Evolutionary conservation across 1,139 yeast species (phyloP), one percentile per base, ranked within the genome.

Genomic region (Diutina ranongensis): DNA sequence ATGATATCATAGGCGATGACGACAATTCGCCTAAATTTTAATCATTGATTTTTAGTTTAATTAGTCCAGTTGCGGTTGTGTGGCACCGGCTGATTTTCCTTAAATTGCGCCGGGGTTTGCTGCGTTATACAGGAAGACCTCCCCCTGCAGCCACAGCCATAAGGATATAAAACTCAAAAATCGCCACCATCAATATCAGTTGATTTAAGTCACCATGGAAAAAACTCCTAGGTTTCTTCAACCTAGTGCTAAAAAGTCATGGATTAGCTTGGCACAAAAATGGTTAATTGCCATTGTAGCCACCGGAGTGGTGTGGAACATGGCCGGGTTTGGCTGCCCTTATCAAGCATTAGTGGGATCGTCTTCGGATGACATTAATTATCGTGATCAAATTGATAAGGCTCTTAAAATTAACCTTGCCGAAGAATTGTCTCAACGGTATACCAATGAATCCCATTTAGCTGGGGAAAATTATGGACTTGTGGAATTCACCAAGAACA

Each of bases 401-500:
- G 48, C 49, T 10, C 48, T 52, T 44, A 62, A 66, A 34, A 61
- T 67, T 36, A 67, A 68, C 47, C 55, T 59, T 35, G 67, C 68
- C 1, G 57, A 58, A 2, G 57, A 60, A 8, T 71, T 69, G 58
- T 55, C 71, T 33, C 51, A 60, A 46, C 51, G 57, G 44, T 83
- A 80, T 55, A 78, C 87, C 3, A 56, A 70, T 13, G 76, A 72
- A 45, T 75, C 83, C 2, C 94, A 84, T 57, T 65, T 84, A 49
- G 87, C 92, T 1, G 95, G 94, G 9, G 74, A 80, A 35, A 80
- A 80, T 55, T 62, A 65, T 47, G 77, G 67, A 12, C 65, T 83
- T 49, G 92, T 78, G 16, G 68, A 82, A 46, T 85, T 82, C 74
- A 83, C 94, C 8, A 64, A 67, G 40, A 63, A 64, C 5, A 78